Evolutionary conservation across 331 rosid genomes (phyloP).

Genomic region (Acacia concinna): DNA sequence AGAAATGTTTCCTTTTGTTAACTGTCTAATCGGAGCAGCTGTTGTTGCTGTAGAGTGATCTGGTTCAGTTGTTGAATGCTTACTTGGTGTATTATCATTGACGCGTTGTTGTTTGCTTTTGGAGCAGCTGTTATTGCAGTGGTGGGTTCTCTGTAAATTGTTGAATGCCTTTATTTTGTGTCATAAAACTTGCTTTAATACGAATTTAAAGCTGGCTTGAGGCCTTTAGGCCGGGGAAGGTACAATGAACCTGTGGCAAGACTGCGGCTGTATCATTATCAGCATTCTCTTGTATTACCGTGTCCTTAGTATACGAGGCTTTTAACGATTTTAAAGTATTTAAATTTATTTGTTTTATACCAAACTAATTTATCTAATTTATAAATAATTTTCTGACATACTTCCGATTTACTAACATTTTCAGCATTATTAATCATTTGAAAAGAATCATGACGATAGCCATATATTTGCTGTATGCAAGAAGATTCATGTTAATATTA

Average conservation of each 20-base stretch:
- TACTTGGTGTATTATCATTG: not conserved
- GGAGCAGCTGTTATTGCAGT: not conserved
- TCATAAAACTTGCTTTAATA: not conserved
- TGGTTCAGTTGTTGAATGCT: not conserved
- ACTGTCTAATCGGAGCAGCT: constrained; percentile 30
- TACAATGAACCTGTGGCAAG: not conserved
- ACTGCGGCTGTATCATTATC: not conserved
- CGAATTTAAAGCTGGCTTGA: not conserved
- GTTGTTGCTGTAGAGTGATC: not conserved
- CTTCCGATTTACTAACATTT: too few relatives aligned
- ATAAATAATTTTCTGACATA: too few relatives aligned
- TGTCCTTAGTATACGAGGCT: too few relatives aligned
- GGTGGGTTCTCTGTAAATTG: not conserved
- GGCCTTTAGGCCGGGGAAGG: not conserved
- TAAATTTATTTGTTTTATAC: too few relatives aligned
- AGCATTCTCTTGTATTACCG: not conserved
- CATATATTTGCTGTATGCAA: too few relatives aligned
- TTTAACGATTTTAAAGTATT: too few relatives aligned
- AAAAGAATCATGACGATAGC: too few relatives aligned
- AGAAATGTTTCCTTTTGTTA: constrained; percentile 27
- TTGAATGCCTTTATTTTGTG: not conserved
- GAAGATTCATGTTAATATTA: too few relatives aligned
- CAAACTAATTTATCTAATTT: too few relatives aligned
- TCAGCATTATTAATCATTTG: too few relatives aligned
- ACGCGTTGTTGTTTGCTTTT: not conserved